Percentiles rank a stretch among this genome's conserved stretches.
Conservation (phyloP, 1,284 basidiomycete genomes). For the Cutaneotrichosporon sp. region DNA sequence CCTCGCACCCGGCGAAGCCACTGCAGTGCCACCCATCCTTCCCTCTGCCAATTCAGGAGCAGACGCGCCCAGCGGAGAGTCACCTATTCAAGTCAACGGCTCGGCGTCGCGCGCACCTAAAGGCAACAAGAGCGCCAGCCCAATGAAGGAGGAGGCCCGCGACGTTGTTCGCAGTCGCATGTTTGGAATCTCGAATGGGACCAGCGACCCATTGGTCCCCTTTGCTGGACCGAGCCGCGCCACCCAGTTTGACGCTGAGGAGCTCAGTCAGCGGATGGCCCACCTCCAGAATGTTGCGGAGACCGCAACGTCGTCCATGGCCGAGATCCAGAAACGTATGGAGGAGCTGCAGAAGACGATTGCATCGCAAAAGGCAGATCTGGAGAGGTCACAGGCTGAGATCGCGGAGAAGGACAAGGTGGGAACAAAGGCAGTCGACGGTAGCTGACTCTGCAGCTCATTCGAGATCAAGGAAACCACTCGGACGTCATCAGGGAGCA, state of each 20-base stretch:
- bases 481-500: slow-evolving; percentile 32
- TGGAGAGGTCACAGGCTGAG: slow-evolving; percentile 7
- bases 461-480: slow-evolving; percentile 22
- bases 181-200: neutral
- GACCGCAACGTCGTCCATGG: too few species aligned
- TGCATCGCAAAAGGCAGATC: slow-evolving; percentile 11
- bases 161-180: neutral
- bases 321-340: slow-evolving; percentile 10
- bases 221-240: too few species aligned
- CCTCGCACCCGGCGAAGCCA: too few species aligned
- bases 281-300: too few species aligned
- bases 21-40: too few species aligned
- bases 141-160: too few species aligned
- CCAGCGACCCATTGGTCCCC: neutral
- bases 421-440: neutral
- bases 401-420: slow-evolving; percentile 13
- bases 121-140: too few species aligned
- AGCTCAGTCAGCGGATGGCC: too few species aligned
- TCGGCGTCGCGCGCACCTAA: neutral
- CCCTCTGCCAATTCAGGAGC: too few species aligned
- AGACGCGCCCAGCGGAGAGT: too few species aligned
- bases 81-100: too few species aligned
- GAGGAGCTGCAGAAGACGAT: slow-evolving; percentile 6
- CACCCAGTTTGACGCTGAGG: too few species aligned
- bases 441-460: slow-evolving; percentile 11